Evolutionary conservation across 495 filamentous ascomycete species (phyloP).

Genomic region (Bacidia gigantensis): DNA sequence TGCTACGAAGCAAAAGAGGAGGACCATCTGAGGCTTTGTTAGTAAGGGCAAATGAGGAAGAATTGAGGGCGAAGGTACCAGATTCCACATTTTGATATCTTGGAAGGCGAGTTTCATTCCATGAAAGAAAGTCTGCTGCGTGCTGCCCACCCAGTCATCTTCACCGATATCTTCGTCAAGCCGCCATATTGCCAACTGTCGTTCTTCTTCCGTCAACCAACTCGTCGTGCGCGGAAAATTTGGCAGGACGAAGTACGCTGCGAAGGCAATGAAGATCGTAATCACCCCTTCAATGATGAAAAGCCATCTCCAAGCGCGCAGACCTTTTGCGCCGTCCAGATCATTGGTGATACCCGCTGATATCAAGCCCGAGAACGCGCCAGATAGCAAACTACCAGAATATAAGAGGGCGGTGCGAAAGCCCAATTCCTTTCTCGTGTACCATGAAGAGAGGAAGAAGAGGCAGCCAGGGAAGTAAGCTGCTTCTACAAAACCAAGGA

Average conservation of each 20-base stretch:
- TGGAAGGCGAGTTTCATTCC: slow-evolving; percentile 57
- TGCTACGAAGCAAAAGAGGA: slow-evolving; percentile 59
- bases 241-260: slow-evolving; percentile 50
- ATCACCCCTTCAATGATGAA: slow-evolving; percentile 66
- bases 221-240: slow-evolving; percentile 67
- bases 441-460: slow-evolving; percentile 37
- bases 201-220: slow-evolving; percentile 60
- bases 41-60: slow-evolving; percentile 15
- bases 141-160: slow-evolving; percentile 54
- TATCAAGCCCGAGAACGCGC: slow-evolving; percentile 56
- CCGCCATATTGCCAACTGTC: slow-evolving; percentile 52
- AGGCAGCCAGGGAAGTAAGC: slow-evolving; percentile 37
- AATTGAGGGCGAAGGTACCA: slow-evolving; percentile 28
- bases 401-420: slow-evolving; percentile 35
- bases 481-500: slow-evolving; percentile 51
- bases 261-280: slow-evolving; percentile 39
- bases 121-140: slow-evolving; percentile 50
- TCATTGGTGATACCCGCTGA: slow-evolving; percentile 32
- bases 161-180: slow-evolving; percentile 67
- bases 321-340: slow-evolving; percentile 30
- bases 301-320: slow-evolving; percentile 52
- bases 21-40: slow-evolving; percentile 36
- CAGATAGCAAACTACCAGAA: slow-evolving; percentile 37
- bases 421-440: slow-evolving; percentile 37
- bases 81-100: slow-evolving; percentile 60